Evolutionary conservation across 2,329 filamentous ascomycete species (phyloP).

Genomic region (Lecanicillium sp.): DNA sequence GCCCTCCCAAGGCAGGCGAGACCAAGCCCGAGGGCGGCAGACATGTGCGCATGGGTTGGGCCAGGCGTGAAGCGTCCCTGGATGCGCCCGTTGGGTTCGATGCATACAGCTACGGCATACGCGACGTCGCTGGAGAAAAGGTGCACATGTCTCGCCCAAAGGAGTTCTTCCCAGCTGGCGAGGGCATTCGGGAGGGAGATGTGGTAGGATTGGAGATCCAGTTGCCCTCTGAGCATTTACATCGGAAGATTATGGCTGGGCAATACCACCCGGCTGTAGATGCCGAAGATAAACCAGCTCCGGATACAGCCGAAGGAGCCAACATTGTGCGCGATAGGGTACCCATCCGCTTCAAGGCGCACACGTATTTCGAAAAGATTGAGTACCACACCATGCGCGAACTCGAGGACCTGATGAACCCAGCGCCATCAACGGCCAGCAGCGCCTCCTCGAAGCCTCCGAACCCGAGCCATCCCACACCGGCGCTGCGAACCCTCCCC

Average conservation of each 20-base stretch:
- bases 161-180: slow-evolving; percentile 72
- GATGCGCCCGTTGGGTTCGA: slow-evolving; percentile 83
- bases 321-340: slow-evolving; percentile 94
- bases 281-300: slow-evolving; percentile 47
- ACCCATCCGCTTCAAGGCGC: slow-evolving; percentile 86
- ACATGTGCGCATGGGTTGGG: slow-evolving; percentile 81
- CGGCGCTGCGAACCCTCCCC: slow-evolving; percentile 78
- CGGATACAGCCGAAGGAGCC: slow-evolving; percentile 47
- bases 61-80: slow-evolving; percentile 69
- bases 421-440: slow-evolving; percentile 40
- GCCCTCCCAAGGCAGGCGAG: slow-evolving; percentile 29
- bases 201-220: slow-evolving; percentile 91
- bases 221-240: slow-evolving; percentile 75
- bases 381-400: slow-evolving; percentile 85
- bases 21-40: slow-evolving; percentile 41
- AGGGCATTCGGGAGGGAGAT: slow-evolving; percentile 80
- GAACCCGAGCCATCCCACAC: slow-evolving; percentile 62
- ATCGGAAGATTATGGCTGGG: slow-evolving; percentile 81
- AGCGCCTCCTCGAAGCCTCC: slow-evolving; percentile 50
- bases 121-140: slow-evolving; percentile 83
- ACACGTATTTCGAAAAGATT: slow-evolving; percentile 89
- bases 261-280: slow-evolving; percentile 85
- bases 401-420: slow-evolving; percentile 76
- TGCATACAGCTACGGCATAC: slow-evolving; percentile 88
- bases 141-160: slow-evolving; percentile 92